Base-by-base conservation (phyloP, 1,284 basidiomycete genomes). In the Ustanciosporium gigantosporum region DNA sequence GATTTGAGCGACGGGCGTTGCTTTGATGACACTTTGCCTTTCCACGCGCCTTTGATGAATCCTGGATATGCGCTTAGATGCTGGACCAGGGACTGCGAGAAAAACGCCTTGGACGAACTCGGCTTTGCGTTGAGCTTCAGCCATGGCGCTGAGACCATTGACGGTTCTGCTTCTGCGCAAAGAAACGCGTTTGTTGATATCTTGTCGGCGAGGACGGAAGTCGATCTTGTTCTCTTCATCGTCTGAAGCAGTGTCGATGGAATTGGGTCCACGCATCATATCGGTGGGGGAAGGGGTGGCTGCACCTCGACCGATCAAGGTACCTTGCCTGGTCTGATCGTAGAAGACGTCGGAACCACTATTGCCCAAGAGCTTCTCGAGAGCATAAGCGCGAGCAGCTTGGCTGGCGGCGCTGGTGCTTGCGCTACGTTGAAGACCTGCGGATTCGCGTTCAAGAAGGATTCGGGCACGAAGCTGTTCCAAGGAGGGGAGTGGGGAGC, bases 331-430 rank as follows among this genome's bases (percentile, higher is more conserved):
- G 17, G 62, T 60, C n/a, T 57, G 48, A n/a, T 60, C 62, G 41
- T 48, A 66, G 21, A 60, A 52, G 24, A 60, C 51, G 15, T 66
- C 62, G 31, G 56, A 49, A 25, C 62, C 52, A 27, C 62, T 66
- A 20, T 62, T 60, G 41, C 74, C 74, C 15, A 76, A 52, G 3
- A 76, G 62, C 43, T 76, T 76, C 27, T 76, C 69, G 45, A 76
- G 51, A 3, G 74, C 73, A 44, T 76, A 76, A 15, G 70, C 70
- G 20, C 74, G 64, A 0, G 73, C 74, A 9, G 70, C 73, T 20
- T 68, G 71, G 43, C 68, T 72, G 15, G 74, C 69, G 2, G 70
- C 73, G 31, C 64, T 70, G 6, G 73, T 61, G 39, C 62, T 70
- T 8, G 70, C 68, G 41, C 66, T 72, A 29, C 66, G 42, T 36